Conservation (phyloP, 225 moss, liverwort and hornwort species). For the Neckera pumila region DNA sequence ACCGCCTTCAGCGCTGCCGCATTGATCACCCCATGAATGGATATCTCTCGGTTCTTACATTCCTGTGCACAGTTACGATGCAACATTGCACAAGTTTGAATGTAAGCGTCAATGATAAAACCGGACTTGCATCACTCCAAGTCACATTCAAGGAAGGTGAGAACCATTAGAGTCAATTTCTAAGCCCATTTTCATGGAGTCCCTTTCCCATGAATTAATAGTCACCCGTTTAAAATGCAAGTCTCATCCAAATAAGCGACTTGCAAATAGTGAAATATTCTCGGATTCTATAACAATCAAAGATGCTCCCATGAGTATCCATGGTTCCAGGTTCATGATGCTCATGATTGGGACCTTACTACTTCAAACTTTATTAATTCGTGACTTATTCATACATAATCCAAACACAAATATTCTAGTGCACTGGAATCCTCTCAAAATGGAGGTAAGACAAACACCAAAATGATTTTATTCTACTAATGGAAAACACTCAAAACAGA, state of each 20-base stretch:
- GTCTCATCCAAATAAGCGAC: background rate
- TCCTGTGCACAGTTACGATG: background rate
- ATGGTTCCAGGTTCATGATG: background rate
- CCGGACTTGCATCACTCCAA: background rate
- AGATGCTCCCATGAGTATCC: too few species aligned
- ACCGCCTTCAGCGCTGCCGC: slow-evolving; percentile 60
- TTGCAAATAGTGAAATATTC: background rate
- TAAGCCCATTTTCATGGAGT: background rate
- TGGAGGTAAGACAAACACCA: background rate
- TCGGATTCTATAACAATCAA: background rate
- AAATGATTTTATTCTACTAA: background rate
- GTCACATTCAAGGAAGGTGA: background rate
- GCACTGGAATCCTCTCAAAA: background rate
- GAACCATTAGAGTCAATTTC: background rate
- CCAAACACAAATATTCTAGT: background rate
- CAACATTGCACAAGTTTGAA: background rate
- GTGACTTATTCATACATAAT: background rate
- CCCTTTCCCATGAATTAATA: background rate
- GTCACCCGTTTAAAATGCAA: background rate
- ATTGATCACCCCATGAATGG: slow-evolving; percentile 40
- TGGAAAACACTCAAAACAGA: background rate
- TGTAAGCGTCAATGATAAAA: background rate
- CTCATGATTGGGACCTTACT: too few species aligned
- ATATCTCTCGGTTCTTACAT: slow-evolving; percentile 1
- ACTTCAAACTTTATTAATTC: background rate